Evolutionary conservation across 305 asterid genomes (phyloP), one percentile per base, ranked within the genome.

Genomic region (Solanum hybrid): DNA sequence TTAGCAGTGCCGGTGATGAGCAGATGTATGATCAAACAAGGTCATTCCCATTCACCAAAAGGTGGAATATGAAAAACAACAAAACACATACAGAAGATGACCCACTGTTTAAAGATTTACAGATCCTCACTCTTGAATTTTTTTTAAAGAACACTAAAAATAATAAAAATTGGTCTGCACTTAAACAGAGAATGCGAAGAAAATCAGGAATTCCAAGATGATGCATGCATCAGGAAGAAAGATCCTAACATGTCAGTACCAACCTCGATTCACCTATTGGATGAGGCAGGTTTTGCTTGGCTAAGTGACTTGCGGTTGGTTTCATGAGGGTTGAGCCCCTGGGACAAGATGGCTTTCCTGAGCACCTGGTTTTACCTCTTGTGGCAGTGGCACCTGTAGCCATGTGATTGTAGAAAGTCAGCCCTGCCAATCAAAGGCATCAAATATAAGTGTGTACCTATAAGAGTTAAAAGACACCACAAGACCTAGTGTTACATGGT

Each of bases 301-400:
- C 99, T 92, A 97, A 93, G 91, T 95, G 97, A 92, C 99, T 96
- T 66, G 91, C 98, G 29, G 99, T 97, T 88, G 99, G 99, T 92
- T 95, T 96, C 99, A 97, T 95, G 71, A 96, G 95, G 82, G 99
- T 97, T 87, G 99, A 96, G 84, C 92, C 91, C 95, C 97, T 96
- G 45, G 97, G 93, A 86, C 87, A 91, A 78, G 92, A 88, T 78
- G 95, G 93, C 92, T 95, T 96, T 90, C 71, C 89, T 9, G 93
- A 56, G 72, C 45, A 90, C 93, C 92, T 94, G 36, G 91, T 78
- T 92, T 92, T 95, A 91, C 89, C 88, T 88, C 91, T 92, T 86
- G 93, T 88, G 79, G 86, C 87, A 91, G 93, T 88, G 79, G 87
- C 87, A 91, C 90, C 92, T 89, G 92, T 92, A 88, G 35, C 89